phyloP scores from a whole-genome alignment of 108 stramenopile genomes.

The Aurantiochytrium sp. region DNA sequence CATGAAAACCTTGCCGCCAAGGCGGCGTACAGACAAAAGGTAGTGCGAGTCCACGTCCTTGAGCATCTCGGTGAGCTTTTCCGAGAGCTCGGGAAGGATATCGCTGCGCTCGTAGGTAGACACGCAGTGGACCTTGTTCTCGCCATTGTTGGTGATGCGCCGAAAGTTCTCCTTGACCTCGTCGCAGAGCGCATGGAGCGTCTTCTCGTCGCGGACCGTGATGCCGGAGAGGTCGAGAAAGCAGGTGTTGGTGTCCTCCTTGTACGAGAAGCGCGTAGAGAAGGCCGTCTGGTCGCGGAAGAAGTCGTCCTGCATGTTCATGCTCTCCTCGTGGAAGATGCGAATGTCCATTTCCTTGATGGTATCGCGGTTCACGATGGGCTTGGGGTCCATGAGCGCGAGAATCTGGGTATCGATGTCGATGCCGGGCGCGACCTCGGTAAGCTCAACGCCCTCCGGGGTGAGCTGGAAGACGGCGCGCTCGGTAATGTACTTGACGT shows the following conservation, averaged over 20 bases:
- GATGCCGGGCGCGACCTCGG: slow-evolving; percentile 74
- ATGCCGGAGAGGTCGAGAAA: background rate
- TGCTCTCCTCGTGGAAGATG: background rate
- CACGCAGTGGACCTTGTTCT: background rate
- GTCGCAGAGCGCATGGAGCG: background rate
- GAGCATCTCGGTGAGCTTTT: background rate
- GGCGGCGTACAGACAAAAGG: background rate
- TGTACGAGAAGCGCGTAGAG: background rate
- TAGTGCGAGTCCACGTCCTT: background rate
- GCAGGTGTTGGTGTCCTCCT: background rate
- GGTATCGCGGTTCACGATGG: slow-evolving; percentile 31
- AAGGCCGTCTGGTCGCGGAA: background rate
- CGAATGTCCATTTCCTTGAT: slow-evolving; percentile 2
- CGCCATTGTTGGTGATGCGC: background rate
- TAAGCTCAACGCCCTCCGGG: slow-evolving; percentile 62
- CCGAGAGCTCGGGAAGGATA: background rate
- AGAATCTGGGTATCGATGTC: slow-evolving; percentile 71
- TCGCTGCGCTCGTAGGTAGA: slow-evolving; percentile 12
- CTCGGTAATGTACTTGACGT: slow-evolving; percentile 70
- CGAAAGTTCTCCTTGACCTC: background rate
- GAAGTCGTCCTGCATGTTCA: slow-evolving; percentile 1
- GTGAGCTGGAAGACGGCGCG: slow-evolving; percentile 70
- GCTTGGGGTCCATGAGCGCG: slow-evolving; percentile 70
- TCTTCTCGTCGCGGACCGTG: slow-evolving; percentile 4
- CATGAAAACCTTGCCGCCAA: slow-evolving; percentile 11